Percentiles rank a stretch among this genome's conserved stretches.
phyloP scores from a whole-genome alignment of 805 yeast genomes.

The Cyberlindnera xishuangbannaensis region DNA sequence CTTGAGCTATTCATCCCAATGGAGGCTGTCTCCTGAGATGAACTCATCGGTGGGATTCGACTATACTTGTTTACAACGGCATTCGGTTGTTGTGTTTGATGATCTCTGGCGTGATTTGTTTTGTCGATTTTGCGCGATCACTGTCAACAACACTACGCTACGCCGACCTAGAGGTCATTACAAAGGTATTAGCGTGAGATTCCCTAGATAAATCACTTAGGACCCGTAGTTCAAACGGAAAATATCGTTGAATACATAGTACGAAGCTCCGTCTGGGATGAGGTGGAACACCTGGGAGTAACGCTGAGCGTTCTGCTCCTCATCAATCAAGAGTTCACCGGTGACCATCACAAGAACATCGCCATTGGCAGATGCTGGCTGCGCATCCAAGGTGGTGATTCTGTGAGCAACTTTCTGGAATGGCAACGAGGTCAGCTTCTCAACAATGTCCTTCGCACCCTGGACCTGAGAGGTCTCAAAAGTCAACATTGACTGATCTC shows the following conservation, averaged over 20 bases:
- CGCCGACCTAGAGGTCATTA: too few species aligned
- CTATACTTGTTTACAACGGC: too few species aligned
- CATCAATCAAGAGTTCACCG: constrained; percentile 87
- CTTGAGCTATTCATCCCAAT: too few species aligned
- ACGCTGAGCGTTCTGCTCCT: constrained; percentile 91
- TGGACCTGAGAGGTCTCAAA: constrained; percentile 92
- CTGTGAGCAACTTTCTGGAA: constrained; percentile 91
- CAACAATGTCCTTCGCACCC: constrained; percentile 90
- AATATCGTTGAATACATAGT: constrained; percentile 93
- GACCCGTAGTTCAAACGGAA: constrained; percentile 87
- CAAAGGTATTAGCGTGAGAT: too few species aligned
- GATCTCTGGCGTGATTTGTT: background rate
- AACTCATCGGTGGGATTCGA: background rate
- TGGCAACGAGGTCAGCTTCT: constrained; percentile 83
- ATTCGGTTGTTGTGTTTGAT: too few species aligned
- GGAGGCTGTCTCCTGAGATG: constrained; percentile 1
- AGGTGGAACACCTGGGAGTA: constrained; percentile 97
- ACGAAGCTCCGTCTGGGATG: constrained; percentile 86
- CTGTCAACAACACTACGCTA: too few species aligned
- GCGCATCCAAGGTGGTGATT: constrained; percentile 94
- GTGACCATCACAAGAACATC: constrained; percentile 97
- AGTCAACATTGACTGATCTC: constrained; percentile 96
- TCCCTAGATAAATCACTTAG: constrained; percentile 27
- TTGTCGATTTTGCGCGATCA: too few species aligned
- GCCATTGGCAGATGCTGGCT: constrained; percentile 89